phyloP scores from a whole-genome alignment of 768 basidiomycete species.

The Panaeolus cyanescens region DNA sequence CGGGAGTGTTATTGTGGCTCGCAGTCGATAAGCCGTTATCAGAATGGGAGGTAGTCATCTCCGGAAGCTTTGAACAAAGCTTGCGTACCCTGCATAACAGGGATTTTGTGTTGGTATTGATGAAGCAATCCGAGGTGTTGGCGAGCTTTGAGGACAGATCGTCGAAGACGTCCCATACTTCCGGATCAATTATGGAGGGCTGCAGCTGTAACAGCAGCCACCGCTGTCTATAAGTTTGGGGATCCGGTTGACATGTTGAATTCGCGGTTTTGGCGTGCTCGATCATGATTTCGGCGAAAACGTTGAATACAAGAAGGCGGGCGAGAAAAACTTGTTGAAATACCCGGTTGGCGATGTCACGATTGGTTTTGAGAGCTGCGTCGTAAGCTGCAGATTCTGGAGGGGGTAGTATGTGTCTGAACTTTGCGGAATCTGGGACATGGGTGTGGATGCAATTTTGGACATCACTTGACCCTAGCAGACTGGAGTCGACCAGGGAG shows the following conservation, averaged over 20 bases:
- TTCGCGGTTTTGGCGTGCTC: constrained; percentile 6
- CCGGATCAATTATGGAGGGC: constrained; percentile 35
- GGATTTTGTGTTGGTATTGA: constrained; percentile 33
- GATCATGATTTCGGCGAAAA: constrained; percentile 37
- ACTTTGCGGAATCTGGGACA: constrained; percentile 35
- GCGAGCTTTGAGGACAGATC: constrained; percentile 35
- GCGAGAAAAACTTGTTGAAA: constrained; percentile 44
- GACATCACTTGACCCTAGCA: constrained; percentile 45
- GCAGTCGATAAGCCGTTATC: neutral
- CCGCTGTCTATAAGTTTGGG: constrained; percentile 28
- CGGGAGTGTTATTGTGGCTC: constrained; percentile 1
- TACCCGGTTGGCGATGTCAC: constrained; percentile 35
- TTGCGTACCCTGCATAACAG: constrained; percentile 32
- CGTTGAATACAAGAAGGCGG: constrained; percentile 39
- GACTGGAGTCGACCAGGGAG: constrained; percentile 42
- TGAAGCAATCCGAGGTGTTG: constrained; percentile 32
- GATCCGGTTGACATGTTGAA: constrained; percentile 6
- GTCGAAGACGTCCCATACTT: constrained; percentile 44
- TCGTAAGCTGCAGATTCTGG: constrained; percentile 32
- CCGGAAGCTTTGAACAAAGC: constrained; percentile 16
- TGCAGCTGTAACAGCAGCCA: constrained; percentile 47
- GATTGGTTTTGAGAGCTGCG: constrained; percentile 31
- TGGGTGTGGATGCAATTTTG: constrained; percentile 40
- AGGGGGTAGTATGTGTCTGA: constrained; percentile 32
- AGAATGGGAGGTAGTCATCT: neutral